These are phyloP conservation scores for Kazachstania kunashirensis DNA, from an alignment of 805 yeast genomes.

Conservation along the genomic window DNA sequence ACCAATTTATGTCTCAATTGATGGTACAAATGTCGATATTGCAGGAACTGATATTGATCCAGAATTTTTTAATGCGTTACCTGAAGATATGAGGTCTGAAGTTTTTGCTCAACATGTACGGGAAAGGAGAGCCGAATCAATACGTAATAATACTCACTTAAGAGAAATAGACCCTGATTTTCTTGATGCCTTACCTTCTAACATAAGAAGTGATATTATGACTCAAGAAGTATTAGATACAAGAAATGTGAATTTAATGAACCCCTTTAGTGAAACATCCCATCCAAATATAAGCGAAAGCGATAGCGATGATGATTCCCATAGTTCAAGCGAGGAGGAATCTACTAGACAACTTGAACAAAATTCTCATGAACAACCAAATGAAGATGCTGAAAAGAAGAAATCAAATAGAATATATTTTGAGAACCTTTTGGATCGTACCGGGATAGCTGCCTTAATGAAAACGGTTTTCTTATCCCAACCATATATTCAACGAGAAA, in stretches of 20 bases:
- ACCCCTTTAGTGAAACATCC: slow-evolving; percentile 5
- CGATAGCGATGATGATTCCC: slow-evolving; percentile 13
- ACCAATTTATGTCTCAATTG: slow-evolving; percentile 63
- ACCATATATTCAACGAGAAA: slow-evolving; percentile 49
- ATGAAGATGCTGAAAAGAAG: slow-evolving; percentile 14
- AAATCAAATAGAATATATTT: slow-evolving; percentile 28
- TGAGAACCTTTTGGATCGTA: slow-evolving; percentile 62
- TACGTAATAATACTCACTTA: slow-evolving; percentile 34
- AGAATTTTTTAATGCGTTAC: slow-evolving; percentile 78
- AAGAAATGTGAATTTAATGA: slow-evolving; percentile 18
- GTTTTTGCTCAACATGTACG: slow-evolving; percentile 78
- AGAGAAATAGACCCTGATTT: slow-evolving; percentile 74
- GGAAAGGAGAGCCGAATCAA: slow-evolving; percentile 57
- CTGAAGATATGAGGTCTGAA: slow-evolving; percentile 88
- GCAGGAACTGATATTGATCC: slow-evolving; percentile 90
- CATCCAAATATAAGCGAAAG: too few species aligned
- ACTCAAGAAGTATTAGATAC: slow-evolving; percentile 37
- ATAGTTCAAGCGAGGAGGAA: slow-evolving; percentile 10
- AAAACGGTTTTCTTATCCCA: slow-evolving; percentile 68
- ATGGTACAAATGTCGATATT: slow-evolving; percentile 72
- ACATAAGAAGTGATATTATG: slow-evolving; percentile 50
- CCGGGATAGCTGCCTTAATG: slow-evolving; percentile 65
- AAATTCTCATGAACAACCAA: too few species aligned
- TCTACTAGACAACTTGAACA: too few species aligned
- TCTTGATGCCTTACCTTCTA: slow-evolving; percentile 67